Base-by-base conservation (phyloP, 805 yeast genomes). In the Yarrowia divulgata region DNA sequence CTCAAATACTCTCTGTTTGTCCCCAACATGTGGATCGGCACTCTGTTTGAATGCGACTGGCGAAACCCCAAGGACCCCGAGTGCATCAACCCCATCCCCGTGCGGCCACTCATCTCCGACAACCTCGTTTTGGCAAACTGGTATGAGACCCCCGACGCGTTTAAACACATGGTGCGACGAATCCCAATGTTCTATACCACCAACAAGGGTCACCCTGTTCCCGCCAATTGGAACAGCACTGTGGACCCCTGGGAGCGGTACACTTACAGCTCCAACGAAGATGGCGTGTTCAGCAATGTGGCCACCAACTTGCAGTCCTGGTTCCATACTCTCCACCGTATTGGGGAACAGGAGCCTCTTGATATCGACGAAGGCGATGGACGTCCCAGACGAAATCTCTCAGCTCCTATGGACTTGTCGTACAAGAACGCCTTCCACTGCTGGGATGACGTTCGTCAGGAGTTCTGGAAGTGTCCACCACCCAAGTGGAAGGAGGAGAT, bases 1-100 rank as follows among this genome's bases (percentile, higher is more conserved):
- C 57, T 68, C 39, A 45, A 50, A 42, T 32, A 46, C n/a, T 40
- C 71, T 0, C 40, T 71, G n/a, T 35, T 52, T 10, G 40, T 46
- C 7, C 72, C 72, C 34, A 73, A 72, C 34, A 42, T 63, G n/a
- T 70, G 73, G 72, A 54, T 74, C n/a, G 76, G 76, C 3, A 75
- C 73, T n/a, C 46, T 74, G 37, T 74, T 58, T 55, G 66, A 46
- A 42, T 74, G 76, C 23, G 57, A 49, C 45, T 49, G 57, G 57
- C 35, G 57, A 23, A 49, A 63, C 68, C 55, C 57, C 57, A 63
- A 63, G 55, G 55, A 48, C 8, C 46, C 55, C 8, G 46, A 48
- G 18, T 63, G 68, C 29, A 55, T 19, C 39, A 68, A 73, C 23
- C 71, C 75, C 14, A 40, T 62, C 9, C 73, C 75, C 14, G 32